A percentile compares a stretch with the other conserved stretches of the same genome.
phyloP scores from a whole-genome alignment of 192 early-diverging fungal species.

The Chytriomyces sp. region DNA sequence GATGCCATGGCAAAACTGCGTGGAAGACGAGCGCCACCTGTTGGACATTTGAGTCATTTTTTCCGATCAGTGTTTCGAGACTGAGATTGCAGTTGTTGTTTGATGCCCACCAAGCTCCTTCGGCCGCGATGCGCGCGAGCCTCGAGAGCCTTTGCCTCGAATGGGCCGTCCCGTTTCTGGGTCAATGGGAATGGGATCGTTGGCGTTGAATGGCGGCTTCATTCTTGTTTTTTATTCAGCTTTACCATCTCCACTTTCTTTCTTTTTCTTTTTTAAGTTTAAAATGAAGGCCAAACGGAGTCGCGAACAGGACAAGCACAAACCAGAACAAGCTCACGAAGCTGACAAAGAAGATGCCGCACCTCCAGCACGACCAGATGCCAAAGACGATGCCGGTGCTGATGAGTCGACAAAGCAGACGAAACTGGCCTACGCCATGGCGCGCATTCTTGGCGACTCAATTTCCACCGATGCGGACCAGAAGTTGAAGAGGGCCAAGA shows the following conservation, averaged over 20 bases:
- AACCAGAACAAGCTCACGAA: conserved; percentile 46
- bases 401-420: conserved; percentile 51
- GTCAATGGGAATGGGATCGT: conserved; percentile 25
- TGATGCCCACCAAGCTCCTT: conserved; percentile 8
- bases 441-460: conserved; percentile 65
- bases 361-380: background rate
- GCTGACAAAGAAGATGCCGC: conserved; percentile 37
- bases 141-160: conserved; percentile 21
- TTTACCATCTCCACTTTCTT: background rate
- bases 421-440: conserved; percentile 71
- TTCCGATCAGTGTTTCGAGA: too few relatives aligned
- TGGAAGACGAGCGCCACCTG: conserved; percentile 18
- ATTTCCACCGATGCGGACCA: conserved; percentile 50
- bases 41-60: background rate
- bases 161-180: conserved; percentile 15
- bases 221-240: background rate
- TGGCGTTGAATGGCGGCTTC: background rate
- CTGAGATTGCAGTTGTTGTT: too few relatives aligned
- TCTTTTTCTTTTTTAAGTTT: conserved; percentile 19
- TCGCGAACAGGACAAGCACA: background rate
- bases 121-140: conserved; percentile 17
- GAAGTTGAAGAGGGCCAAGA: background rate
- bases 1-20: background rate
- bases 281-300: background rate
- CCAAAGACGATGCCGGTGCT: background rate